Percentiles rank a stretch among this genome's conserved stretches.
Evolutionary conservation across 2,329 filamentous ascomycete genomes (phyloP).

Genomic region (Verticillium albo-atrum): DNA sequence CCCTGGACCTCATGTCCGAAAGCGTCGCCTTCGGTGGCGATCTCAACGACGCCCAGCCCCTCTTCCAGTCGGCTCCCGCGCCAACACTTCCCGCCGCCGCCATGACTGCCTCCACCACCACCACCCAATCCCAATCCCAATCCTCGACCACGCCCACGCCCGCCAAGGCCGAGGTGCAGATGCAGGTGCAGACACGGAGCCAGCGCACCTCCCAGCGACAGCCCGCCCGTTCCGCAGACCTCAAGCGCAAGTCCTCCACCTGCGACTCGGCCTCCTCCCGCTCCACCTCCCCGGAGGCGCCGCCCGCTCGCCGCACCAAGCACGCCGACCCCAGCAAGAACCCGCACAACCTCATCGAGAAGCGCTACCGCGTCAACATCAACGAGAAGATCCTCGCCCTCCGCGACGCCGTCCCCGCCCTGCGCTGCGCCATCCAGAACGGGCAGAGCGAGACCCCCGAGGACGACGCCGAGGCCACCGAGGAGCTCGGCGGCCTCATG

Average conservation of each 20-base stretch:
- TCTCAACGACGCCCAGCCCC: constrained; percentile 18
- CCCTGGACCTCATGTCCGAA: constrained; percentile 22
- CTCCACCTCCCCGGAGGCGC: constrained; percentile 37
- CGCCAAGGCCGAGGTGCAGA: background rate
- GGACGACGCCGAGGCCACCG: constrained; percentile 15
- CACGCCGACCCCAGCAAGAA: constrained; percentile 58
- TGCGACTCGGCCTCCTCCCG: constrained; percentile 21
- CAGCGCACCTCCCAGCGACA: constrained; percentile 16
- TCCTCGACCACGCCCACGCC: constrained; percentile 1
- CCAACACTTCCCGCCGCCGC: background rate
- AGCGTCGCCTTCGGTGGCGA: constrained; percentile 16
- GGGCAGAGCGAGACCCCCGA: constrained; percentile 19
- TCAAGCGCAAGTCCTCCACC: constrained; percentile 27
- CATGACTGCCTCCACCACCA: background rate
- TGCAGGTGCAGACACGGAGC: constrained; percentile 3
- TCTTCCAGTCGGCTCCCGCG: constrained; percentile 17
- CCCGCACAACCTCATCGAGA: constrained; percentile 82
- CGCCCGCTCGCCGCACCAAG: constrained; percentile 21
- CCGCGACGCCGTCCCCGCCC: constrained; percentile 60
- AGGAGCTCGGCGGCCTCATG: constrained; percentile 23
- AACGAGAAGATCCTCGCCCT: constrained; percentile 79
- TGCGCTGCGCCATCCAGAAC: constrained; percentile 30
- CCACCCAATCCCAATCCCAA: background rate
- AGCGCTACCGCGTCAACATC: constrained; percentile 76
- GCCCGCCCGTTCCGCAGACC: constrained; percentile 6